Evolutionary conservation across 768 basidiomycete species (phyloP).

Genomic region (Grammothele lineata): DNA sequence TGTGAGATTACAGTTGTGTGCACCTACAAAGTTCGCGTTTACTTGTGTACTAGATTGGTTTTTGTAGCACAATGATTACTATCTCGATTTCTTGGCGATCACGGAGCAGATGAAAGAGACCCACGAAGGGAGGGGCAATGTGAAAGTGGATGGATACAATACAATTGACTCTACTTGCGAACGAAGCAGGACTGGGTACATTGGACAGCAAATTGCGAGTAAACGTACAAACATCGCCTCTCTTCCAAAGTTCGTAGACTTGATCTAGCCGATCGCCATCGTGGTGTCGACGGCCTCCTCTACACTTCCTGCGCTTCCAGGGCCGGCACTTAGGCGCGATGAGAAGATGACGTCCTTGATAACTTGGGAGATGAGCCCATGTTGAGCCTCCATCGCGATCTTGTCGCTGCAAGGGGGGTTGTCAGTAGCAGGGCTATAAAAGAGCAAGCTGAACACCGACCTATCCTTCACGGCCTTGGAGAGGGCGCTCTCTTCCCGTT

Average conservation of each 20-base stretch:
- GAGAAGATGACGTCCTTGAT: constrained; percentile 93
- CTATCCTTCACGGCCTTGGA: constrained; percentile 90
- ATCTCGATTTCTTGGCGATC: no score
- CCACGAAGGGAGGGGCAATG: no score
- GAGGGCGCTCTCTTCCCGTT: constrained; percentile 76
- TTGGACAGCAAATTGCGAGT: neutral
- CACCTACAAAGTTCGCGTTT: no score
- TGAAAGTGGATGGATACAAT: no score
- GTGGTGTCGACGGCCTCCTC: constrained; percentile 33
- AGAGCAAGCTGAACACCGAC: constrained; percentile 35
- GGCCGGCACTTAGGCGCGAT: constrained; percentile 29
- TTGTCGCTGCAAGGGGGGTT: constrained; percentile 67
- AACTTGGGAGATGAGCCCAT: constrained; percentile 90
- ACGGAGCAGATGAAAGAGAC: no score
- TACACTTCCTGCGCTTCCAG: constrained; percentile 6
- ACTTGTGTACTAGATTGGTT: no score
- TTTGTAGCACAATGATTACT: no score
- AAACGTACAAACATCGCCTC: constrained; percentile 6
- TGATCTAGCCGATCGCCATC: constrained; percentile 30
- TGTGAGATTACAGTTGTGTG: no score
- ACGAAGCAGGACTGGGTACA: constrained; percentile 10
- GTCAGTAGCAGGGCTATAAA: neutral
- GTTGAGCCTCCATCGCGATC: constrained; percentile 87
- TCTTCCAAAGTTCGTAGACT: neutral
- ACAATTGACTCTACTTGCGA: constrained; percentile 10